Evolutionary conservation across 208 protist genomes (phyloP).

Genomic region (Trypanosomatidae sp.): DNA sequence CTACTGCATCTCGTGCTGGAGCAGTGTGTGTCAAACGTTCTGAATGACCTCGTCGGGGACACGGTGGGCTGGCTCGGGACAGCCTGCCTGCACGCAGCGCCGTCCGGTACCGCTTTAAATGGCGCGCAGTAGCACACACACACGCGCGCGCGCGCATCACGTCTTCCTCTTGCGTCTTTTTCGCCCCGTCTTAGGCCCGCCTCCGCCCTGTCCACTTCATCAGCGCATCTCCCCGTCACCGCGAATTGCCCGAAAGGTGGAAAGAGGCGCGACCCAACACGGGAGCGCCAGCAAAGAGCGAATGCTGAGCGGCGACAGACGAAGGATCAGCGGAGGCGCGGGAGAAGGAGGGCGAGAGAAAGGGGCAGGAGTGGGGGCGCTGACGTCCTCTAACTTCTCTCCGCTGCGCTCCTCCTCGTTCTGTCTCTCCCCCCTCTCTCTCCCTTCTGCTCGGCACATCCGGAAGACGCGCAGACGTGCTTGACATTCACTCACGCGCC

Average conservation of each 20-base stretch:
- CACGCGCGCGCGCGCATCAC: neutral
- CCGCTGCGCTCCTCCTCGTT: conserved; percentile 7
- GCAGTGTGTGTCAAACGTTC: conserved; percentile 60
- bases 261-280: neutral
- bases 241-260: neutral
- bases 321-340: neutral
- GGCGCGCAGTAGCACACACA: neutral
- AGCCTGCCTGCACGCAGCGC: neutral
- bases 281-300: neutral
- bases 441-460: neutral
- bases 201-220: neutral
- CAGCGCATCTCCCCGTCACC: neutral
- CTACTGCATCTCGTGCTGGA: conserved; percentile 53
- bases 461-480: neutral
- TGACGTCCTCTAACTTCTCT: neutral
- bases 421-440: neutral
- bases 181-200: neutral
- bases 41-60: conserved; percentile 58
- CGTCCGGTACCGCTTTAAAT: neutral
- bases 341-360: neutral
- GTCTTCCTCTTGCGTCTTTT: neutral
- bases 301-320: neutral
- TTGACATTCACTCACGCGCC: conserved; percentile 1
- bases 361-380: too few relatives aligned
- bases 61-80: conserved; percentile 54